Base-by-base conservation (phyloP, 495 filamentous ascomycete species). In the Beverwykella pulmonaria region DNA sequence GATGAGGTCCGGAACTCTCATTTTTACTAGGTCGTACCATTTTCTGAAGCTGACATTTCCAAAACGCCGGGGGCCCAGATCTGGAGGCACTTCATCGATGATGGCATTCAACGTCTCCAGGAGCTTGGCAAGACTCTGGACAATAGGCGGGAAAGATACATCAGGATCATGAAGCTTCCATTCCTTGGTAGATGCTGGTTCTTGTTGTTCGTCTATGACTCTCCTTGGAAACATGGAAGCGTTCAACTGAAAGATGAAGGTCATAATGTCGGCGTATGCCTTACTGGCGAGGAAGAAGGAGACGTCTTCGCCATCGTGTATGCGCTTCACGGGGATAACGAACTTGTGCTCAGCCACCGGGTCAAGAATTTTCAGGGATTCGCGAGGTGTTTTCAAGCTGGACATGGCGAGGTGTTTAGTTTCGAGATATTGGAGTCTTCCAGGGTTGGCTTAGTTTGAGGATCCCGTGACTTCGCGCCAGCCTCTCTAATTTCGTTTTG, bases 201-300 rank as follows among this genome's bases (percentile, higher is more conserved):
- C 22, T 47, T 7, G 5, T 17, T 47, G 29, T 14, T 30, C 32
- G 53, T 60, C 20, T 19, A 54, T n/a, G 25, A 53, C 63, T 69
- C 81, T 80, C 29, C 85, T 79, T 2, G 94, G 92, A 72, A 93
- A 92, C 81, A 98, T 87, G 19, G 92, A 85, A 44, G 87, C 84
- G 74, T 96, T 98, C 27, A 99, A 83, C 76, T 98, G 94, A 49
- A 95, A 76, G 7, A 98, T 75, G 73, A 97, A 99, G 49, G 83
- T 82, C 79, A 90, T 87, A 34, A 98, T 90, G 75, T 96, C 90
- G 48, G 82, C 80, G 77, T 98, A 97, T 17, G 91, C 94, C 74
- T 82, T 85, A 29, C 92, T 91, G 27, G 82, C 81, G 32, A 92
- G 82, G 71, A 97, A 99, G 53, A 79, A 80, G 6, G 82, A 69